phyloP scores from a whole-genome alignment of 495 filamentous ascomycete genomes.

The Amphirosellinia nigrospora region DNA sequence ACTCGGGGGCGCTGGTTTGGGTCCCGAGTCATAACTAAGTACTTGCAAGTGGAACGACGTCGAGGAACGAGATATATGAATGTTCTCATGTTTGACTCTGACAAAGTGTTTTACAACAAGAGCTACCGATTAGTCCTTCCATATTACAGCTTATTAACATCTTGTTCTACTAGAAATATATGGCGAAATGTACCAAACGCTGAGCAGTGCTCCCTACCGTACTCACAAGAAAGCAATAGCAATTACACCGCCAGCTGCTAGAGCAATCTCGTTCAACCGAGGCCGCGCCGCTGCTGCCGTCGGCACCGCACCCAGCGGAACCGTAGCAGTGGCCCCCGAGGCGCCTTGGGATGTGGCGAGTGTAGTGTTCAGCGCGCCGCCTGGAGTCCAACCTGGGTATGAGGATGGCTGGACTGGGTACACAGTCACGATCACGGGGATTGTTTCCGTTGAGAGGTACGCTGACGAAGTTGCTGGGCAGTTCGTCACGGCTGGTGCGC shows the following conservation, averaged over 20 bases:
- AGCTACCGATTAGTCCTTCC: background rate
- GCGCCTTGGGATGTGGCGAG: background rate
- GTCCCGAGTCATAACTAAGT: background rate
- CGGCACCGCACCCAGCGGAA: background rate
- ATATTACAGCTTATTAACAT: background rate
- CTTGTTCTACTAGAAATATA: conserved; percentile 3
- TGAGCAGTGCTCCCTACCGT: background rate
- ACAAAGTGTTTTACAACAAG: background rate
- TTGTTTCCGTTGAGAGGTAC: background rate
- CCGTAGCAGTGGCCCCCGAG: background rate
- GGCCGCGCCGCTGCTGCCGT: conserved; percentile 5
- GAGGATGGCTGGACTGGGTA: background rate
- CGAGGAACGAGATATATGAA: too few species aligned
- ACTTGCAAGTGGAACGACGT: too few species aligned
- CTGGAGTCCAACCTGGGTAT: conserved; percentile 4
- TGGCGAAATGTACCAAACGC: background rate
- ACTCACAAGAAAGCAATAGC: conserved; percentile 11
- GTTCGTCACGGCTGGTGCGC: conserved; percentile 60
- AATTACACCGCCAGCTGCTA: conserved; percentile 6
- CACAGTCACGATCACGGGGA: background rate
- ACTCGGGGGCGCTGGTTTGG: background rate
- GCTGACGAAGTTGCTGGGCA: conserved; percentile 53
- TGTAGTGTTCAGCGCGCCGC: background rate
- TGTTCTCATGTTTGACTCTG: too few species aligned
- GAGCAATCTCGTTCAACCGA: conserved; percentile 3